Base-by-base conservation (phyloP, 257 asterid genomes). In the Plectranthus barbatus region DNA sequence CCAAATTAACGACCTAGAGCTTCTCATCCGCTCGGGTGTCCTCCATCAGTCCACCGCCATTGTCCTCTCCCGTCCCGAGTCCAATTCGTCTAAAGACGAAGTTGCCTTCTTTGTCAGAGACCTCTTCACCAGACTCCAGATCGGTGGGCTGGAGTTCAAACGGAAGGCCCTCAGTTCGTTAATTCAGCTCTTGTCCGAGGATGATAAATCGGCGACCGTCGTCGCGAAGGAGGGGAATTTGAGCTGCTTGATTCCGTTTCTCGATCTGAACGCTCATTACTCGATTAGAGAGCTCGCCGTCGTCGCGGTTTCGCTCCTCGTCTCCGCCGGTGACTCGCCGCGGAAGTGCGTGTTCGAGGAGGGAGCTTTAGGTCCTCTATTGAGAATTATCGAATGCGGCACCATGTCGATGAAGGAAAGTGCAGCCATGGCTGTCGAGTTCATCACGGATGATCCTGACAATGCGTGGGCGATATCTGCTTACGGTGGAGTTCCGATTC, bases 381-480 rank as follows among this genome's bases (percentile, higher is more conserved):
- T 93, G 77, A 83, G 94, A 48, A 73, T 79, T 1, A 78, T 93
- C 33, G 96, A 93, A 63, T 79, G 83, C 44, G 74, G 95, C 53
- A 68, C 96, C 15, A 77, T 73, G 81, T 72, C 74, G 5, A 53
- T 79, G 84, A 91, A 88, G 67, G 98, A 86, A 64, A 86, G 77
- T 56, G 96, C 96, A 17, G 87, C 79, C 56, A 73, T 83, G 86
- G 94, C 95, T 3, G 88, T 91, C 48, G 96, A 91, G 42, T 72
- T 72, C 50, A 83, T 91, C 11, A 91, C 98, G 7, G 74, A 68
- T 6, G 96, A 91, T 62, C 74, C 87, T 4, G 98, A 91, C 62
- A 81, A 91, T 59, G 85, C 87, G 3, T 91, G 98, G 98, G 96
- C 98, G 0, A 66, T 92, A 60, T 86, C 91, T 9, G 95, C 98